Evolutionary conservation across 192 early-diverging fungal genomes (phyloP).

Genomic region (Umbelopsis vinacea): DNA sequence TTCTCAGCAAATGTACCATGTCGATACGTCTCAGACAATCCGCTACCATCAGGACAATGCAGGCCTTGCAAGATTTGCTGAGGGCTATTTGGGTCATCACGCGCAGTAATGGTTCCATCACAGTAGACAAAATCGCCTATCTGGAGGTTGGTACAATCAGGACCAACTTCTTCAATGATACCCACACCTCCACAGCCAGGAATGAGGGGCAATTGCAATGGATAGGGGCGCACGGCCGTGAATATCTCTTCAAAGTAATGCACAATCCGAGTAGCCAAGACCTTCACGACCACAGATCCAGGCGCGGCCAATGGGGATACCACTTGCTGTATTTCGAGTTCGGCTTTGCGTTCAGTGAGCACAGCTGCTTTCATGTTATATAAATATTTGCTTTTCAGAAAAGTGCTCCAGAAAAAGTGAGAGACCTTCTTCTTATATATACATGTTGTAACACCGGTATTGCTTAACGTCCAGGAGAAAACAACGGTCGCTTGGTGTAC

Average conservation of each 20-base stretch:
- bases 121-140: constrained; percentile 36
- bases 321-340: constrained; percentile 16
- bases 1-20: constrained; percentile 37
- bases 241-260: constrained; percentile 30
- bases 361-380: constrained; percentile 15
- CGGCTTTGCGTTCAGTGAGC: background rate
- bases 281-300: constrained; percentile 33
- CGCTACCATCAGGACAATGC: constrained; percentile 14
- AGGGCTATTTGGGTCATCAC: constrained; percentile 33
- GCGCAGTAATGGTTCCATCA: constrained; percentile 33
- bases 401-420: background rate
- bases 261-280: constrained; percentile 35
- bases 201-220: constrained; percentile 28
- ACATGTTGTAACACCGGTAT: too few species aligned
- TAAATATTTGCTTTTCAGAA: background rate
- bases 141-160: constrained; percentile 23
- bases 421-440: too few species aligned
- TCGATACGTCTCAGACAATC: constrained; percentile 15
- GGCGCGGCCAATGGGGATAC: constrained; percentile 15
- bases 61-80: constrained; percentile 29
- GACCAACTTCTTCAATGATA: constrained; percentile 28
- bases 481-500: too few species aligned
- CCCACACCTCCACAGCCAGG: constrained; percentile 36
- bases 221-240: constrained; percentile 29
- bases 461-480: too few species aligned